Percentiles rank a stretch among this genome's conserved stretches.
Evolutionary conservation across 2,329 filamentous ascomycete genomes (phyloP).

Genomic region (Fusarium begoniae): DNA sequence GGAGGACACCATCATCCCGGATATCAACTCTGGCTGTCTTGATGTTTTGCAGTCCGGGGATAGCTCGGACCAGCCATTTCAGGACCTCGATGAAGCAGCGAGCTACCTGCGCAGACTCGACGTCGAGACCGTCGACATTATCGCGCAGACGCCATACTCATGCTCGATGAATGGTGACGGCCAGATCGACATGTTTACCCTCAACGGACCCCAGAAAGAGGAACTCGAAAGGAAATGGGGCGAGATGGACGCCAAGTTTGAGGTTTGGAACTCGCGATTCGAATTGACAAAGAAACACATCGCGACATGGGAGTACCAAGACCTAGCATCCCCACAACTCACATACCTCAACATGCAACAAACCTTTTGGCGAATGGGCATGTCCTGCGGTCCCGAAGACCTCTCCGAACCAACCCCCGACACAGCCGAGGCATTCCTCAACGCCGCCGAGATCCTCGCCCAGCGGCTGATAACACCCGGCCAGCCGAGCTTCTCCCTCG

Average conservation of each 20-base stretch:
- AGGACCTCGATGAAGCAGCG: slow-evolving; percentile 29
- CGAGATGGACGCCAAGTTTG: slow-evolving; percentile 1
- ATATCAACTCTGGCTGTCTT: not conserved
- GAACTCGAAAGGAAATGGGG: not conserved
- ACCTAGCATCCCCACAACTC: not conserved
- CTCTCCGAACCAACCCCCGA: not conserved
- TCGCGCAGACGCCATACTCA: not conserved
- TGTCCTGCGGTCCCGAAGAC: not conserved
- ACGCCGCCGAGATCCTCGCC: slow-evolving; percentile 8
- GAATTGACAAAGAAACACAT: slow-evolving; percentile 16
- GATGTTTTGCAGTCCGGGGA: not conserved
- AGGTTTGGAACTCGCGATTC: slow-evolving; percentile 9
- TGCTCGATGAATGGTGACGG: not conserved
- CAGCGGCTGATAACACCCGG: not conserved
- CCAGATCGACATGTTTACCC: not conserved
- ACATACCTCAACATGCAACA: slow-evolving; percentile 14
- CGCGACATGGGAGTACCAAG: not conserved
- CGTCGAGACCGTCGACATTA: slow-evolving; percentile 1
- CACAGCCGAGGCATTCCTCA: not conserved
- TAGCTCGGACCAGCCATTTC: not conserved
- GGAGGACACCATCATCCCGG: slow-evolving; percentile 21
- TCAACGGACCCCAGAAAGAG: not conserved
- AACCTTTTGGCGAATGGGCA: slow-evolving; percentile 19
- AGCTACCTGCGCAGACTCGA: slow-evolving; percentile 19
- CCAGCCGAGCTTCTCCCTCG: slow-evolving; percentile 17